Base-by-base conservation (phyloP, 306 rosid genomes). In the Citrullus mucosospermus region DNA sequence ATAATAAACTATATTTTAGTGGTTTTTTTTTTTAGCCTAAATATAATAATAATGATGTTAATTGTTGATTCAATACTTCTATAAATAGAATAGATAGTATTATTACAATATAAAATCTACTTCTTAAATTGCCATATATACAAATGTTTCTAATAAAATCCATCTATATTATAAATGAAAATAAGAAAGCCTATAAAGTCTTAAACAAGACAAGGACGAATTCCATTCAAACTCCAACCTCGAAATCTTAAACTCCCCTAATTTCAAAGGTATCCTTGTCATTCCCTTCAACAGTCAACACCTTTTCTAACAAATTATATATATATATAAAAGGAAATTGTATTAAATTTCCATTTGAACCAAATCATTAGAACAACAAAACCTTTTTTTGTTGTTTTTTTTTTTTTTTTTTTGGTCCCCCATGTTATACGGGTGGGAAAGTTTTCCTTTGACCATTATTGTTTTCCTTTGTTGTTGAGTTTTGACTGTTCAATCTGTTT, bases 241-340 rank as follows among this genome's bases (percentile, higher is more conserved):
- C 55, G 75, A 68, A 41, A 39, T 68, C 75, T 41, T 68, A 68
- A 68, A 68, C 54, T 68, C 32, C 46, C 75, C 75, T n/a, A 68
- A 41, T 68, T 41, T 68, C 75, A 68, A 68, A 68, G 12, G 75
- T 41, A n/a, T 67, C 15, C 9, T 9, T 25, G 65, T 59, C 66
- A 60, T 28, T 14, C 17, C 18, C 66, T 66, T 66, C 28, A 43
- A 68, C 54, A 9, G 54, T 68, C 75, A 68, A 68, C 4, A 41
- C 30, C 22, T 8, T 38, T 16, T 18, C 30, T 67, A 3, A 18
- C 18, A 25, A 28, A 60, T 38, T 50, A 43, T 43, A 43, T 43
- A 43, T 43, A 11, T 32, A 32, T 32, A 25, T 25, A 25, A 12
- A 61, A 30, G 32, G 4, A 61, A 61, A 30, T 14, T 13, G 43